Evolutionary conservation across 2,329 filamentous ascomycete genomes (phyloP).

Genomic region (Juglanconis oblonga): DNA sequence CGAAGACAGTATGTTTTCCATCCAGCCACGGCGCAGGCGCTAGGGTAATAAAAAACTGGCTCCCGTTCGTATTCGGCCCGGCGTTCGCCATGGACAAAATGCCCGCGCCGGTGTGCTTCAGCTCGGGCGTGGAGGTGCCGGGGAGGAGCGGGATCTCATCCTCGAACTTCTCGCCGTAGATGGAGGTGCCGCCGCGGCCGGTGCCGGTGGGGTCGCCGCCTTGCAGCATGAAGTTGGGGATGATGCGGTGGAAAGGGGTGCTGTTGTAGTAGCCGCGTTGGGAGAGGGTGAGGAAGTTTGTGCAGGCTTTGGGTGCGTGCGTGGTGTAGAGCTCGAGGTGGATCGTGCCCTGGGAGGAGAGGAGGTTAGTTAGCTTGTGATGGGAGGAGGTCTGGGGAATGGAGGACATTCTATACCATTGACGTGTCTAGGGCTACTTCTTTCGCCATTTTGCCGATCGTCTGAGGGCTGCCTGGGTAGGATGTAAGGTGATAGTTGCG

Average conservation of each 20-base stretch:
- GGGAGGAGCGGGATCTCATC: constrained; percentile 72
- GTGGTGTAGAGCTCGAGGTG: constrained; percentile 83
- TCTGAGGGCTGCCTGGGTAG: not conserved
- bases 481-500: not conserved
- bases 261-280: constrained; percentile 83
- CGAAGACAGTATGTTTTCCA: constrained; percentile 96
- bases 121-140: constrained; percentile 27
- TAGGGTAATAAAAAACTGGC: constrained; percentile 93
- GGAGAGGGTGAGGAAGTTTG: constrained; percentile 80
- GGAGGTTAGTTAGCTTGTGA: constrained; percentile 1
- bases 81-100: constrained; percentile 96
- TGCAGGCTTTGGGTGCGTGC: constrained; percentile 86
- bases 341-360: constrained; percentile 67
- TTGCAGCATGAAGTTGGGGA: constrained; percentile 95
- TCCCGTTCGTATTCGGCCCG: constrained; percentile 89
- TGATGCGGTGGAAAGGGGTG: constrained; percentile 89
- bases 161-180: constrained; percentile 91
- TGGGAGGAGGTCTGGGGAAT: not conserved
- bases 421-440: constrained; percentile 80
- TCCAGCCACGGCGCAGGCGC: constrained; percentile 95
- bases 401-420: constrained; percentile 55
- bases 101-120: constrained; percentile 92
- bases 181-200: constrained; percentile 81
- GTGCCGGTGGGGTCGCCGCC: constrained; percentile 92
- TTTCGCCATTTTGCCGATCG: constrained; percentile 60